These are phyloP conservation scores for Annulohypoxylon nitens DNA, from an alignment of 495 filamentous ascomycete genomes.

Conservation along the genomic window DNA sequence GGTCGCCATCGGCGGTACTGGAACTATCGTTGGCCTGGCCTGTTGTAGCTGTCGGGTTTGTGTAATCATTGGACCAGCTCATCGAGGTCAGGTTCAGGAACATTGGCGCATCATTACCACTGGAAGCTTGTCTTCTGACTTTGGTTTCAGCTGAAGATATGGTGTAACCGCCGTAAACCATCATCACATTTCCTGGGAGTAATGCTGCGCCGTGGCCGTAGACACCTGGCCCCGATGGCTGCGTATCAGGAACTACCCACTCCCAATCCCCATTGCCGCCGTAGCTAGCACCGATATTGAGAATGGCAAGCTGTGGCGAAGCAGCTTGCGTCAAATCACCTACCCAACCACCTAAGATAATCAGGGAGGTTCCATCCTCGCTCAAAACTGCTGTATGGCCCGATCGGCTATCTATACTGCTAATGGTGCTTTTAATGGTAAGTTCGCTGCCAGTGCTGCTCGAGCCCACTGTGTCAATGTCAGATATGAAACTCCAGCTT, in stretches of 20 bases:
- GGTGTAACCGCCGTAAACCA: slow-evolving; percentile 84
- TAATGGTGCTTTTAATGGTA: slow-evolving; percentile 43
- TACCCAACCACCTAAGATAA: slow-evolving; percentile 92
- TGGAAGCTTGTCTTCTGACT: slow-evolving; percentile 49
- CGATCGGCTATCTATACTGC: slow-evolving; percentile 78
- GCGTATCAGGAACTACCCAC: slow-evolving; percentile 74
- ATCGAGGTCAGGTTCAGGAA: slow-evolving; percentile 85
- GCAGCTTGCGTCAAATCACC: slow-evolving; percentile 81
- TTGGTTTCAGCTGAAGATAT: slow-evolving; percentile 67
- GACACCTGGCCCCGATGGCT: slow-evolving; percentile 68
- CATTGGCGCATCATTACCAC: slow-evolving; percentile 63
- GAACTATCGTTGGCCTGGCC: slow-evolving; percentile 17
- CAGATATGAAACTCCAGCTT: slow-evolving; percentile 81
- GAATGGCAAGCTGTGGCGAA: slow-evolving; percentile 80
- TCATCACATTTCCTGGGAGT: slow-evolving; percentile 89
- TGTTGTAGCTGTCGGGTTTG: slow-evolving; percentile 60
- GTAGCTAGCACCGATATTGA: slow-evolving; percentile 78
- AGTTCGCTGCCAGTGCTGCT: slow-evolving; percentile 49
- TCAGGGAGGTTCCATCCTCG: slow-evolving; percentile 77
- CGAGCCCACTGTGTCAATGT: slow-evolving; percentile 62
- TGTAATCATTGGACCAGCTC: slow-evolving; percentile 77
- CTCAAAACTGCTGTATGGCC: slow-evolving; percentile 87
- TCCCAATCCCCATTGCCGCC: slow-evolving; percentile 76
- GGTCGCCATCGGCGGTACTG: slow-evolving; percentile 38
- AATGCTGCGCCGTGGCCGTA: slow-evolving; percentile 89